Evolutionary conservation across 2,329 filamentous ascomycete genomes (phyloP), one percentile per base, ranked within the genome.

Genomic region (Ambrosiella beaveri): DNA sequence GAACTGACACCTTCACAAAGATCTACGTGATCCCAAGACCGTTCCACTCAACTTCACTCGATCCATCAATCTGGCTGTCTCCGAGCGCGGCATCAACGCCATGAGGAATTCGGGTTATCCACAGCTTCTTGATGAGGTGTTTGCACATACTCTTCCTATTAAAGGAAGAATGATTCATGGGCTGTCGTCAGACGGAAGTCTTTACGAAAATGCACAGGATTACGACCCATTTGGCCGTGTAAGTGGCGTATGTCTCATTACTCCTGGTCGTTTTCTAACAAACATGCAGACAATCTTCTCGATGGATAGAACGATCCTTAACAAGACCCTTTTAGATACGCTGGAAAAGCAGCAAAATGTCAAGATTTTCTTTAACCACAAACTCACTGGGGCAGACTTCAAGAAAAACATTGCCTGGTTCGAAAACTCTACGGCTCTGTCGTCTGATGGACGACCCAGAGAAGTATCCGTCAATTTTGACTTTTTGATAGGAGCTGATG

Each of bases 1-100:
- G 19, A 47, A 47, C 19, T 47, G 44, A 47, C 44, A 17, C 19
- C 9, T 17, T 15, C n/a, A 47, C 13, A 60, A 27, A 97, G 93
- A 98, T 73, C 82, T 97, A 54, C 83, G 93, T 45, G 83, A 94
- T 68, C 83, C 86, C 1, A 78, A 81, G 1, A 95, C 87, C 0
- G 82, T 83, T 37, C 90, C 91, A 2, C 76, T 97, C 61, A 96
- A 96, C 70, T 96, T 96, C 67, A 95, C 90, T 61, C 95, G 89
- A 69, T 97, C 93, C n/a, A 98, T 98, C 74, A 98, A 98, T 67
- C 73, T 98, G 58, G 91, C 93, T 19, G 75, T 98, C 0, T 97
- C 93, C 0, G 90, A 97, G 68, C 82, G 93, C 60, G 93, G 93
- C 38, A 90, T 97, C 68, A 86, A 93, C 68, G 87, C 91, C 19